Evolutionary conservation across 2,329 filamentous ascomycete genomes (phyloP), one percentile per base, ranked within the genome.

Genomic region (Claviceps citrina): DNA sequence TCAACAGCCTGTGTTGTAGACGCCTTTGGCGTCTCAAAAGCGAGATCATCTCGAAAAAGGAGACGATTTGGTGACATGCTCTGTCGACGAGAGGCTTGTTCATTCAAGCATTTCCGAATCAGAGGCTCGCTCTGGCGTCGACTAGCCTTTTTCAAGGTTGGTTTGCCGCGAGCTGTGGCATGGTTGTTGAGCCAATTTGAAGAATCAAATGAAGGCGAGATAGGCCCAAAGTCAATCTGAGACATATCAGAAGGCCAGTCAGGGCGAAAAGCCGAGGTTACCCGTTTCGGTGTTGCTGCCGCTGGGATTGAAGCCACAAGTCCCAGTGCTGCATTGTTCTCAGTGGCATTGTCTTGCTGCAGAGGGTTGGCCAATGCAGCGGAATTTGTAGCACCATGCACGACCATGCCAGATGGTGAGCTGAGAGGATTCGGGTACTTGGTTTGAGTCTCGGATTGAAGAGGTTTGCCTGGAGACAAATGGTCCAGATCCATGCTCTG

Each of bases 51-150:
- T 32, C 10, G 19, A 33, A 37, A 43, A n/a, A 31, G 19, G n/a
- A 51, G 36, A 42, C 55, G 57, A 6, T 43, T 48, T 1, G 56
- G 55, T 4, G 58, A 59, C 3, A 47, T 39, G 7, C 55, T 57
- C 13, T 46, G 47, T 16, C 55, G 54, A 15, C 52, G 53, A 2
- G 48, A 43, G 24, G 35, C 43, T 37, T 46, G 49, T 5, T 42
- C 42, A 38, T 50, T 47, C 3, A 50, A 40, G 31, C 40, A 45
- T 37, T 47, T 51, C 26, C 53, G 53, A n/a, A 56, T 35, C 18
- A 60, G 47, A 19, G 58, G 58, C 42, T 61, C 58, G 33, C 58
- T 61, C 25, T 49, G 54, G 26, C 58, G 48, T n/a, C 57, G 56
- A 10, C 48, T 48, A 8, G 43, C 42, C 16, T 47, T 42, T 27